Conservation (phyloP, 2,329 filamentous ascomycete genomes). For the Aspergillus sojae region DNA sequence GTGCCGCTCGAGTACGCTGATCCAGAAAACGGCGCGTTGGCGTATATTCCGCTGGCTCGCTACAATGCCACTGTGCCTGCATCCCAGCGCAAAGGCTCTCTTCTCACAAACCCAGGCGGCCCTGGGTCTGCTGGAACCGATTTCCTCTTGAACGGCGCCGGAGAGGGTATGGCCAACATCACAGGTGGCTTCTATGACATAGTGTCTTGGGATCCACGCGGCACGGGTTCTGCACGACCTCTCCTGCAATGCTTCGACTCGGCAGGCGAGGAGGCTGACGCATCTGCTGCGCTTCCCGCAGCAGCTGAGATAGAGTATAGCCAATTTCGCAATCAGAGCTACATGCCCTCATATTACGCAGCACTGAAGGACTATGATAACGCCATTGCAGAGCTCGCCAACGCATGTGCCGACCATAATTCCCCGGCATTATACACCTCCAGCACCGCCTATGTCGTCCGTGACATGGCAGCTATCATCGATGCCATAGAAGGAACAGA, state of each 20-base stretch:
- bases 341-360: not conserved
- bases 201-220: slow-evolving; percentile 11
- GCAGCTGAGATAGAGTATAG: slow-evolving; percentile 10
- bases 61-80: not conserved
- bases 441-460: slow-evolving; percentile 8
- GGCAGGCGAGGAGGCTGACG: not conserved
- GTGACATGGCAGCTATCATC: slow-evolving; percentile 10
- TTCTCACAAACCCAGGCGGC: not conserved
- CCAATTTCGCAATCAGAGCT: slow-evolving; percentile 8
- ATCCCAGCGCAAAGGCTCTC: not conserved
- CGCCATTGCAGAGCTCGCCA: not conserved
- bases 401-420: not conserved
- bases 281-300: not conserved
- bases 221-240: slow-evolving; percentile 1
- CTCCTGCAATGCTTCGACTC: slow-evolving; percentile 7
- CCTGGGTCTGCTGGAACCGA: not conserved
- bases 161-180: not conserved
- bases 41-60: not conserved
- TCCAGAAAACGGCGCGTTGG: not conserved
- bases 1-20: slow-evolving; percentile 12
- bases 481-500: slow-evolving; percentile 4
- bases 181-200: slow-evolving; percentile 9
- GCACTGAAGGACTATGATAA: slow-evolving; percentile 1
- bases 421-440: slow-evolving; percentile 8
- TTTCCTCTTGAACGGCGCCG: not conserved